phyloP scores from a whole-genome alignment of 2,329 filamentous ascomycete species.

The Monosporascus sp. region DNA sequence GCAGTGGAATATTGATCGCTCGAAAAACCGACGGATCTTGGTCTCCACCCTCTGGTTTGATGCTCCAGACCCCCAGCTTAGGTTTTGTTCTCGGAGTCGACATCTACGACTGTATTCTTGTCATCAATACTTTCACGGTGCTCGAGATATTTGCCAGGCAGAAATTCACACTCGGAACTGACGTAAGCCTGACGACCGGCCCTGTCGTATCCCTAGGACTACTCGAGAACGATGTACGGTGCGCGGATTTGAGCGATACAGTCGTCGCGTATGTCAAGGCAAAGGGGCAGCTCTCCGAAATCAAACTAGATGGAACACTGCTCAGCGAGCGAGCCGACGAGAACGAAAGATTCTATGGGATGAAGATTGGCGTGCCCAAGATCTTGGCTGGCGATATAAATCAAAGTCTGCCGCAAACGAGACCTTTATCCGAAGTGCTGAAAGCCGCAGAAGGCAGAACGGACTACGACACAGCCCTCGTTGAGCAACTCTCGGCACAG shows the following conservation, averaged over 20 bases:
- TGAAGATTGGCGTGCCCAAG: slow-evolving; percentile 46
- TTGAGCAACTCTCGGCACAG: slow-evolving; percentile 58
- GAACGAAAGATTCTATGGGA: slow-evolving; percentile 54
- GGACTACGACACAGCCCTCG: slow-evolving; percentile 63
- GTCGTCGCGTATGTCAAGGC: slow-evolving; percentile 56
- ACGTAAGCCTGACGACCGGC: slow-evolving; percentile 70
- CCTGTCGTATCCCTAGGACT: slow-evolving; percentile 58
- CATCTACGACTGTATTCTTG: slow-evolving; percentile 91
- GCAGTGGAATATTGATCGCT: slow-evolving; percentile 80
- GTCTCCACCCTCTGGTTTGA: slow-evolving; percentile 86
- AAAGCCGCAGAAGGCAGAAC: slow-evolving; percentile 80
- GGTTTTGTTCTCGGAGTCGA: slow-evolving; percentile 90
- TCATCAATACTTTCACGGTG: slow-evolving; percentile 82
- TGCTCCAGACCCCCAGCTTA: slow-evolving; percentile 82
- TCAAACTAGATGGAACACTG: slow-evolving; percentile 51
- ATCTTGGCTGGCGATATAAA: slow-evolving; percentile 52
- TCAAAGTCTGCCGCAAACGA: slow-evolving; percentile 48
- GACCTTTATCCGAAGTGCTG: slow-evolving; percentile 71
- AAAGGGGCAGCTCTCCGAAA: slow-evolving; percentile 48
- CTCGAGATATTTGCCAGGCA: slow-evolving; percentile 79
- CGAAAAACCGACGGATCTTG: slow-evolving; percentile 81
- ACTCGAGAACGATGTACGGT: slow-evolving; percentile 44
- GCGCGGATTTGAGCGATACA: slow-evolving; percentile 48
- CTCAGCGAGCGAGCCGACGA: slow-evolving; percentile 53
- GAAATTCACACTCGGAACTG: slow-evolving; percentile 73